phyloP scores from a whole-genome alignment of 2,329 filamentous ascomycete genomes.

The Cladobotryum mycophilum region DNA sequence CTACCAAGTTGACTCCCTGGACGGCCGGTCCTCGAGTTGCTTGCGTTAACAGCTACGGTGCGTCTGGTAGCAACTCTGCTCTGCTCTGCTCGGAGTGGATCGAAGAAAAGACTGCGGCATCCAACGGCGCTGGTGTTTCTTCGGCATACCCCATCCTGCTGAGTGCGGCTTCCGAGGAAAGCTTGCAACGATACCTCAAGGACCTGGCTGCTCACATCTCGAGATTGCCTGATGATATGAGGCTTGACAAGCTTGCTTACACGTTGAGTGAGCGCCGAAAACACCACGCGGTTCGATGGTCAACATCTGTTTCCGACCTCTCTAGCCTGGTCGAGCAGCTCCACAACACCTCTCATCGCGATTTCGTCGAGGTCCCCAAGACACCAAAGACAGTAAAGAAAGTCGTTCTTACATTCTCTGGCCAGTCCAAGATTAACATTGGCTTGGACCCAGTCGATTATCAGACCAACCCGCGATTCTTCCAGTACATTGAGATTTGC shows the following conservation, averaged over 20 bases:
- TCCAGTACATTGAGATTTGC: constrained; percentile 28
- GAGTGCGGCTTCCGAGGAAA: constrained; percentile 12
- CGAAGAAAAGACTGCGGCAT: neutral
- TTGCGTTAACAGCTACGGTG: constrained; percentile 31
- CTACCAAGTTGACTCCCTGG: constrained; percentile 14
- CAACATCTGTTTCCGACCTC: constrained; percentile 6
- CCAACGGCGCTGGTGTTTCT: neutral
- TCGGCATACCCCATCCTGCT: constrained; percentile 9
- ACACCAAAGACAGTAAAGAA: constrained; percentile 11
- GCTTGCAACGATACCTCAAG: constrained; percentile 6
- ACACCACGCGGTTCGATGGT: constrained; percentile 13
- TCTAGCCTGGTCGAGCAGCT: constrained; percentile 3
- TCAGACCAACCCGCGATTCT: constrained; percentile 17
- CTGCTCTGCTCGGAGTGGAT: constrained; percentile 14
- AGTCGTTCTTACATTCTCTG: constrained; percentile 32
- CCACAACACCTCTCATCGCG: neutral
- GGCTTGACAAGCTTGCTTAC: constrained; percentile 11
- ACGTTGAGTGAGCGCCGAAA: constrained; percentile 15
- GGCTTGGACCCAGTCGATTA: constrained; percentile 8
- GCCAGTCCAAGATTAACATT: constrained; percentile 24
- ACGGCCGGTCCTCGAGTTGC: constrained; percentile 16
- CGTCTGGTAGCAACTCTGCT: constrained; percentile 29
- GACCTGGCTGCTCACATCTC: constrained; percentile 8
- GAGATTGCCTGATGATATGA: constrained; percentile 1
- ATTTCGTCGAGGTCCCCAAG: constrained; percentile 7